These are phyloP conservation scores for Cryptococcus sp. DNA, from an alignment of 1,284 basidiomycete genomes.

Conservation along the genomic window DNA sequence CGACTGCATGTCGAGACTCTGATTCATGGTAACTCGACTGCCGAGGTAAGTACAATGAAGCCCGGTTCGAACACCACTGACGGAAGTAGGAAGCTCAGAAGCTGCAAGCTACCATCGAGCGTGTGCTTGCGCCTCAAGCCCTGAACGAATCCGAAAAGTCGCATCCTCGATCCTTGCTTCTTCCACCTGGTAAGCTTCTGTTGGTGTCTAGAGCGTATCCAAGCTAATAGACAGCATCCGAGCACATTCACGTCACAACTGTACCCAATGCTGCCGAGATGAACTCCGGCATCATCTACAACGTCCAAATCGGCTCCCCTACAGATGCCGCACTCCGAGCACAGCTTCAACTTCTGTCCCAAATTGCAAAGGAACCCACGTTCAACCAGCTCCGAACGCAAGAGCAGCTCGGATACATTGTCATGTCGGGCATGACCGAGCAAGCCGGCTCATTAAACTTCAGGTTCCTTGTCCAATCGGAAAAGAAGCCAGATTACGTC, in stretches of 20 bases:
- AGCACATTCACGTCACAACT: constrained; percentile 63
- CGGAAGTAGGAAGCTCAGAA: constrained; percentile 63
- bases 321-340: constrained; percentile 53
- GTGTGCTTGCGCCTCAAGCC: constrained; percentile 59
- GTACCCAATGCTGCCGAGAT: constrained; percentile 84
- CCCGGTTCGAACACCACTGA: background rate
- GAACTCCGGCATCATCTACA: constrained; percentile 80
- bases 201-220: background rate
- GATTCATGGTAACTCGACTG: constrained; percentile 78
- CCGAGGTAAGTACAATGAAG: constrained; percentile 58
- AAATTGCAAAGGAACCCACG: constrained; percentile 82
- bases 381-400: constrained; percentile 93
- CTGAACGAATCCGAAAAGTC: constrained; percentile 57
- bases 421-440: constrained; percentile 57
- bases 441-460: constrained; percentile 66
- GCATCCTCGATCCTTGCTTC: constrained; percentile 60
- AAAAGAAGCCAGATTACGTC: constrained; percentile 75
- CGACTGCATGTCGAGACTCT: constrained; percentile 71
- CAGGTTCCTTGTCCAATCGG: constrained; percentile 87
- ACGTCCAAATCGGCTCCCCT: constrained; percentile 58
- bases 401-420: constrained; percentile 94
- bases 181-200: constrained; percentile 58
- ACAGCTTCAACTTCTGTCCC: constrained; percentile 52
- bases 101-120: constrained; percentile 69
- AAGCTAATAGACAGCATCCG: constrained; percentile 54